Conservation (phyloP, 2,329 filamentous ascomycete species). For the Ceratocystis cacaofunesta region DNA sequence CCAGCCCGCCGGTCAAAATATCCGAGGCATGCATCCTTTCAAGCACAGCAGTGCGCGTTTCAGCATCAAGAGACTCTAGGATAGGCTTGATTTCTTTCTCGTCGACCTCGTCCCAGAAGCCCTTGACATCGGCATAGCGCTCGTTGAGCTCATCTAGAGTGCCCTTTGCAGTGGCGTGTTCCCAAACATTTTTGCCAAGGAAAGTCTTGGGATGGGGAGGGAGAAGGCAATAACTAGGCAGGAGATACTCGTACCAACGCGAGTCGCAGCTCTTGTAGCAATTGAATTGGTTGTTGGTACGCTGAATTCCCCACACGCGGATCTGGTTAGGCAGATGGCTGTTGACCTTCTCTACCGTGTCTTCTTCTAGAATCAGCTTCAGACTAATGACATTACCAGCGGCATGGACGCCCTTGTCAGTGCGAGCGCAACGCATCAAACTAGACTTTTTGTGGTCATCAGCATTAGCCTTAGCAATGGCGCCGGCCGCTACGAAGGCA, state of each 20-base stretch:
- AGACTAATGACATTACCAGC: conserved; percentile 89
- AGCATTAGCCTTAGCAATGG: conserved; percentile 93
- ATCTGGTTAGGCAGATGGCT: conserved; percentile 72
- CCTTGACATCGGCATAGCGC: conserved; percentile 60
- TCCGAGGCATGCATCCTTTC: conserved; percentile 38
- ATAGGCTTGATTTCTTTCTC: conserved; percentile 65
- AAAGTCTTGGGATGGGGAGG: conserved; percentile 83
- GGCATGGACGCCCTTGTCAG: conserved; percentile 94
- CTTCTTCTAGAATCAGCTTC: conserved; percentile 90
- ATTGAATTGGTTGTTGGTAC: conserved; percentile 81
- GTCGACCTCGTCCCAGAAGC: conserved; percentile 74
- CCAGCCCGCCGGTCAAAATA: conserved; percentile 9
- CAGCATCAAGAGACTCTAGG: conserved; percentile 45
- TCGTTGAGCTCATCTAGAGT: conserved; percentile 53
- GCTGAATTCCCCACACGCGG: conserved; percentile 82
- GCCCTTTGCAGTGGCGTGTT: conserved; percentile 58
- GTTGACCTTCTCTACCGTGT: conserved; percentile 83
- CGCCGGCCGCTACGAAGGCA: conserved; percentile 78
- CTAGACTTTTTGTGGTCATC: conserved; percentile 94
- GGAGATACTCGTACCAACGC: conserved; percentile 91
- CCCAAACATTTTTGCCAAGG: conserved; percentile 68
- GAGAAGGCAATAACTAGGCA: conserved; percentile 82
- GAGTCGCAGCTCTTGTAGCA: conserved; percentile 93
- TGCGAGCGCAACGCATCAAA: conserved; percentile 82
- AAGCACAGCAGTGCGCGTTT: conserved; percentile 46